These are phyloP conservation scores for Smallanthus sonchifolius DNA, from an alignment of 129 eudicot genomes.

Conservation along the genomic window DNA sequence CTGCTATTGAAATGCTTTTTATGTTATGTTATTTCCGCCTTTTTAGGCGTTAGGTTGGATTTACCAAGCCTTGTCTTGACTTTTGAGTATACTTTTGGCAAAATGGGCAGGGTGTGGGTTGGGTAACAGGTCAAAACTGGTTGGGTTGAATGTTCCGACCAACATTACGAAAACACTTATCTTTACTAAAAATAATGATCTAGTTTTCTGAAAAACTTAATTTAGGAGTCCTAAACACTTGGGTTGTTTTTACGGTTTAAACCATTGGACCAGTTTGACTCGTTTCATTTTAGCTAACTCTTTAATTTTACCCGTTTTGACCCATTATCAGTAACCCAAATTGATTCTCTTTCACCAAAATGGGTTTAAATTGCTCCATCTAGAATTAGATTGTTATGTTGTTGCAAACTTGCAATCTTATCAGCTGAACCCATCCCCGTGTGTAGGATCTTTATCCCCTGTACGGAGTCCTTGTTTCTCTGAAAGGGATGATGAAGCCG, in stretches of 20 bases:
- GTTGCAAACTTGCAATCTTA: neutral
- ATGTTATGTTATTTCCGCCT: constrained; percentile 5
- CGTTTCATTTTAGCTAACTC: neutral
- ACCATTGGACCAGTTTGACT: neutral
- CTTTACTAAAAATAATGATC: neutral
- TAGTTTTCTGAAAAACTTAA: neutral
- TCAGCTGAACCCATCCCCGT: neutral
- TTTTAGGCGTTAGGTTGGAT: constrained; percentile 11
- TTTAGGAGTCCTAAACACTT: neutral
- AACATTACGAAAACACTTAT: too few relatives aligned
- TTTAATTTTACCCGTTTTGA: too few relatives aligned
- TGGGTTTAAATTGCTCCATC: too few relatives aligned
- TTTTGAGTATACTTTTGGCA: neutral
- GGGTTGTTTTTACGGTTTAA: neutral
- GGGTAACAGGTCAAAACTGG: too few relatives aligned
- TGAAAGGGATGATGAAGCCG: constrained; percentile 44
- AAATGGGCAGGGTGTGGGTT: neutral
- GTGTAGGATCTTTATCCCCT: constrained; percentile 75
- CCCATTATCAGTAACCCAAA: too few relatives aligned
- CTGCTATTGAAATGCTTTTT: neutral
- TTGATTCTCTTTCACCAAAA: too few relatives aligned
- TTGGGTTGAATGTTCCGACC: too few relatives aligned
- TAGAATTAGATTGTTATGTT: too few relatives aligned
- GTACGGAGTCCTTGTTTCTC: constrained; percentile 36
- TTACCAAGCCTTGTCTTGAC: constrained; percentile 11